phyloP scores from a whole-genome alignment of 192 early-diverging fungal species.

The Geranomyces michiganensis region DNA sequence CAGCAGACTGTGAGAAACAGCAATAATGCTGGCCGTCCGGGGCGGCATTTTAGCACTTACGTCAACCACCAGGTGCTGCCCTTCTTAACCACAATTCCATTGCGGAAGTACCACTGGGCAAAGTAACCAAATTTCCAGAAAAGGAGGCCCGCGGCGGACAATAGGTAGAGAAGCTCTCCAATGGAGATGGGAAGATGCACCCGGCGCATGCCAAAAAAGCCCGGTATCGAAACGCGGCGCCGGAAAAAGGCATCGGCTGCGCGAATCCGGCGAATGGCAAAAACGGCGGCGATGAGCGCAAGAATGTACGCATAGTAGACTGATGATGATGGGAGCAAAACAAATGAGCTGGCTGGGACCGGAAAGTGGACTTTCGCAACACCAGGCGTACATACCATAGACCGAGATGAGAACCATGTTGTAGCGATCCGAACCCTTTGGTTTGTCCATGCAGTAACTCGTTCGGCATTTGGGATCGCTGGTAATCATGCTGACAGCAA shows the following conservation, averaged over 20 bases:
- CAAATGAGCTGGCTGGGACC: too few relatives aligned
- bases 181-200: slow-evolving; percentile 22
- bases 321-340: too few relatives aligned
- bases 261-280: slow-evolving; percentile 19
- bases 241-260: slow-evolving; percentile 13
- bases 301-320: slow-evolving; percentile 12
- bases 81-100: background rate
- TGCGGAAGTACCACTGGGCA: slow-evolving; percentile 17
- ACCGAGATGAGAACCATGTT: slow-evolving; percentile 3
- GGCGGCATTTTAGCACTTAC: too few relatives aligned
- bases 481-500: slow-evolving; percentile 2
- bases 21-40: too few relatives aligned
- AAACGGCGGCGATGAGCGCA: background rate
- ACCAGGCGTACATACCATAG: slow-evolving; percentile 9
- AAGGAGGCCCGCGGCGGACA: slow-evolving; percentile 13
- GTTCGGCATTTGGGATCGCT: slow-evolving; percentile 1
- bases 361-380: too few relatives aligned
- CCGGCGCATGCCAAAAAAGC: background rate
- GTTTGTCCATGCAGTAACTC: slow-evolving; percentile 4
- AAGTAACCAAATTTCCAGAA: slow-evolving; percentile 22
- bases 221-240: slow-evolving; percentile 7
- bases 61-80: background rate
- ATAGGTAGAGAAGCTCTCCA: slow-evolving; percentile 23
- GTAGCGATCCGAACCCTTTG: slow-evolving; percentile 2
- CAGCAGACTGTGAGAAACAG: too few relatives aligned